These are phyloP conservation scores for Solanum pinnatisectum DNA, from an alignment of 257 asterid genomes.

Conservation along the genomic window DNA sequence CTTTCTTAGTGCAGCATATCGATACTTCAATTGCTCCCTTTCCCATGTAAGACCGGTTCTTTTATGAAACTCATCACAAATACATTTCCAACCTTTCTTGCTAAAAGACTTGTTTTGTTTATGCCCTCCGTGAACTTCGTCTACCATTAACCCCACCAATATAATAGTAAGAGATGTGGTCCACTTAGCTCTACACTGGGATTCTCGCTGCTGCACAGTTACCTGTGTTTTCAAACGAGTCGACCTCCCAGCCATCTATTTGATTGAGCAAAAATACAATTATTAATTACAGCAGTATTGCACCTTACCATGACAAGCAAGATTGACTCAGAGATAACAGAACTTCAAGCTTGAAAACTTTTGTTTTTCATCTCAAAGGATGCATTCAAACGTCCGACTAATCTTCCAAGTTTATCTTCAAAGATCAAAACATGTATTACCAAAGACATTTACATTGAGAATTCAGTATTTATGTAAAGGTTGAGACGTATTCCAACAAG, in stretches of 20 bases:
- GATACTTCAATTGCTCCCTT: conserved; percentile 63
- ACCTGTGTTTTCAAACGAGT: conserved; percentile 43
- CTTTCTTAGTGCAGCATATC: conserved; percentile 56
- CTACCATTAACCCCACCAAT: conserved; percentile 58
- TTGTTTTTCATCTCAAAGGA: not conserved
- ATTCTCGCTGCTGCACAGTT: conserved; percentile 34
- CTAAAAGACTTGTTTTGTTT: conserved; percentile 49
- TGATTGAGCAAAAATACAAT: conserved; percentile 3
- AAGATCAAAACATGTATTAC: not conserved
- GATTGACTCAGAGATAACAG: not conserved
- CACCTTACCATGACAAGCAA: not conserved
- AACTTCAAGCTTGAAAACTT: not conserved
- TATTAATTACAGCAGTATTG: not conserved
- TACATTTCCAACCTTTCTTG: conserved; percentile 69
- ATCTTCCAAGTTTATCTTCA: not conserved
- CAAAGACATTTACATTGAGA: not conserved
- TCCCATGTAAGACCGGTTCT: conserved; percentile 75
- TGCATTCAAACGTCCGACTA: not conserved
- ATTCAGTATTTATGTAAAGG: not conserved
- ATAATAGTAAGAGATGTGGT: conserved; percentile 47
- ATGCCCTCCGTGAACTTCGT: conserved; percentile 51
- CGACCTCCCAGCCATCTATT: conserved; percentile 55
- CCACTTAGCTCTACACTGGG: conserved; percentile 79
- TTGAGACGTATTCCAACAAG: not conserved
- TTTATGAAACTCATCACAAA: conserved; percentile 55